Base-by-base conservation (phyloP, 305 asterid species). In the Coffea humblotiana region DNA sequence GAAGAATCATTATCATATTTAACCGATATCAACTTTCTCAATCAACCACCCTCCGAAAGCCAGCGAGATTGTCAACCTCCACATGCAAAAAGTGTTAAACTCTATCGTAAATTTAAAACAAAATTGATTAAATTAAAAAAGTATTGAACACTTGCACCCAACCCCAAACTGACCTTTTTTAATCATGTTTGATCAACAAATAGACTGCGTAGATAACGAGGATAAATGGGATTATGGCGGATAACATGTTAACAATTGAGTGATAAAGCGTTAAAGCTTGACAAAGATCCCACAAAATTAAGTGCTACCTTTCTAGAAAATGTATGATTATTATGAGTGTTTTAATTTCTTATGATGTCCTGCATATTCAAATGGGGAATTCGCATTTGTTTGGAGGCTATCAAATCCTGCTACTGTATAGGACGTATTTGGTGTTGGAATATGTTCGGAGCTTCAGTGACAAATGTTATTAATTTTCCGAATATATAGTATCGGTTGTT, bases 21-120 rank as follows among this genome's bases (percentile, higher is more conserved):
- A 70, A 56, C 63, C 11, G 35, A 63, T 69, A 63, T 43, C n/a
- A 54, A n/a, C 43, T 40, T 71, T 18, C 27, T 15, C 54, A 82
- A 79, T 79, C 69, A 84, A 82, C 88, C 87, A 84, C 90, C 83
- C 85, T 77, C 76, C 68, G 16, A 77, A 88, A 79, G 79, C 81
- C 69, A 74, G 48, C 76, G 67, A 51, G 6, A 83, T 87, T 83
- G 89, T 89, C 93, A 89, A 90, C 82, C 90, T 84, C 84, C 89
- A 89, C 96, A 87, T 88, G 93, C 86, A 71, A 58, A 86, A 86
- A 86, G 83, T 61, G 78, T 52, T 76, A n/a, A 43, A 43, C 52
- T 13, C 49, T 27, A 61, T 21, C 21, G 16, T 3, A 37, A 9
- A 9, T 16, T 8, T 19, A 69, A 69, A n/a, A 13, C 21, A 63